Percentiles rank a stretch among this genome's conserved stretches.
Conservation (phyloP, 257 asterid genomes). For the Ligustrum vulgare region DNA sequence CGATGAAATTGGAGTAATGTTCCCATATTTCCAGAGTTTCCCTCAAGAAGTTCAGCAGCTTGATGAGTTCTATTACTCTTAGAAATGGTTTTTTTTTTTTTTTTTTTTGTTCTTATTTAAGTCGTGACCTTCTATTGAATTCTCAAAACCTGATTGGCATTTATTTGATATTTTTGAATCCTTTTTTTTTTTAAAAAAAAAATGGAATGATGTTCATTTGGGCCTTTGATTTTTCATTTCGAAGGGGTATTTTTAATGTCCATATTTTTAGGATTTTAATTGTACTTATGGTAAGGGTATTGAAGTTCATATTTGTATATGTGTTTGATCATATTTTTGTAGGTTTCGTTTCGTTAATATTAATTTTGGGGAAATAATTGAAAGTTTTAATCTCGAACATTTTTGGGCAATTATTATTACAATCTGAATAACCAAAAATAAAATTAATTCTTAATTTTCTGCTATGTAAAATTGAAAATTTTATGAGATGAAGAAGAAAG, state of each 20-base stretch:
- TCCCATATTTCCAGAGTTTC: conserved; percentile 63
- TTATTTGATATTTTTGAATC: conserved; percentile 12
- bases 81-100: conserved; percentile 25
- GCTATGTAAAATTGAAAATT: too few relatives aligned
- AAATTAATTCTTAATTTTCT: background rate
- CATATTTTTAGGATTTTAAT: background rate
- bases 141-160: conserved; percentile 1
- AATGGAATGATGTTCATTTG: background rate
- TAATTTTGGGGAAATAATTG: too few relatives aligned
- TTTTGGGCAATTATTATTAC: too few relatives aligned
- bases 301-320: background rate
- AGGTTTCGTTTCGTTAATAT: too few relatives aligned
- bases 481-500: too few relatives aligned
- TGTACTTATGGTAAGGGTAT: background rate
- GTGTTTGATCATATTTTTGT: background rate
- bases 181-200: too few relatives aligned
- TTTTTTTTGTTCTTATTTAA: too few relatives aligned
- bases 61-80: conserved; percentile 57
- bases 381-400: too few relatives aligned
- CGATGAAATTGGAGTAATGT: conserved; percentile 67
- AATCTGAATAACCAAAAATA: too few relatives aligned
- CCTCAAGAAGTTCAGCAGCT: conserved; percentile 58
- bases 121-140: too few relatives aligned
- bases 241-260: background rate
- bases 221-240: background rate